Evolutionary conservation across 352 stramenopile species (phyloP).

Genomic region (Globisporangium paroecandrum): DNA sequence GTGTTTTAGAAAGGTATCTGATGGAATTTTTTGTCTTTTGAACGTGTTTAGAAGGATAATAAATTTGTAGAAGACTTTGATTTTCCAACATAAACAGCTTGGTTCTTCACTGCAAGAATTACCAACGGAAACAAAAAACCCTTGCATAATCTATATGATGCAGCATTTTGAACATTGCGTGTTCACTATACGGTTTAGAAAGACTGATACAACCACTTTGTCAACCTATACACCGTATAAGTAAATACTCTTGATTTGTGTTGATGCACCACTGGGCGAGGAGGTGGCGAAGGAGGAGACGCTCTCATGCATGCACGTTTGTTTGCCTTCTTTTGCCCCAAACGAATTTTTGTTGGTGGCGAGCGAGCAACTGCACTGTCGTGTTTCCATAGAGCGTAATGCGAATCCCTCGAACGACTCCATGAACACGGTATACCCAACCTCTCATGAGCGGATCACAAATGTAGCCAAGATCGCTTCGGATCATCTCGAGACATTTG

Average conservation of each 20-base stretch:
- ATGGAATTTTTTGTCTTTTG: background rate
- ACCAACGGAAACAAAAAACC: background rate
- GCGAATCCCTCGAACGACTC: background rate
- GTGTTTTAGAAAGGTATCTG: background rate
- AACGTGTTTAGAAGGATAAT: background rate
- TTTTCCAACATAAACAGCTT: background rate
- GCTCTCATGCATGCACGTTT: background rate
- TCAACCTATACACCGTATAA: background rate
- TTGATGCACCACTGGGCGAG: background rate
- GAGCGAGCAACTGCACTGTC: background rate
- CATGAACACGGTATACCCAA: background rate
- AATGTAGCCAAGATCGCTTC: background rate
- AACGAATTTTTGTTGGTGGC: background rate
- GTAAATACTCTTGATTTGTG: background rate
- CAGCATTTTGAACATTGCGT: background rate
- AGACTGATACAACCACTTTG: background rate
- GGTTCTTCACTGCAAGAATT: background rate
- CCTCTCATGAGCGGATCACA: background rate
- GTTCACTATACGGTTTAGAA: background rate
- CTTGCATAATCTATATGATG: background rate
- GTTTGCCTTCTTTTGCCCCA: background rate
- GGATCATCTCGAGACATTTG: background rate
- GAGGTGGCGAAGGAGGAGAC: background rate
- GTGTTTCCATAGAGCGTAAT: background rate
- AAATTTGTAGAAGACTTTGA: background rate